A percentile compares a stretch with the other conserved stretches of the same genome.
These are phyloP conservation scores for Dillenia suffruticosa DNA, from an alignment of 164 flowering plant genomes.

Conservation along the genomic window DNA sequence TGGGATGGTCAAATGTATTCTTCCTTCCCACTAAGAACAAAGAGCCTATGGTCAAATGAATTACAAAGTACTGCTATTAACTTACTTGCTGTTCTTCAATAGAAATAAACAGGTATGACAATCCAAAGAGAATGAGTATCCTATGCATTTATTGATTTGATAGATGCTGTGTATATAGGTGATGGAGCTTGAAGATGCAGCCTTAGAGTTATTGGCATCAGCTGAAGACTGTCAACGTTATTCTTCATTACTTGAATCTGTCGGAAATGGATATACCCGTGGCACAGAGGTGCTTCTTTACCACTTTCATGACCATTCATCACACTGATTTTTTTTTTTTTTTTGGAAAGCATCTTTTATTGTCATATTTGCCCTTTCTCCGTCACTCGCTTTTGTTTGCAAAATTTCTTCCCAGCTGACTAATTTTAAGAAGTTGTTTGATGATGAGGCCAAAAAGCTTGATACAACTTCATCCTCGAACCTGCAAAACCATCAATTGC, in stretches of 20 bases:
- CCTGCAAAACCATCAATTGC: slow-evolving; percentile 37
- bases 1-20: too few relatives aligned
- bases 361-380: background rate
- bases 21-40: too few relatives aligned
- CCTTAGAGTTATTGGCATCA: slow-evolving; percentile 45
- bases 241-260: slow-evolving; percentile 49
- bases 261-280: slow-evolving; percentile 48
- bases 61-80: background rate
- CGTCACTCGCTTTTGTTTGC: background rate
- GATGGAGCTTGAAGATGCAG: slow-evolving; percentile 61
- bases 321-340: background rate
- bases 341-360: background rate
- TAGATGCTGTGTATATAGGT: slow-evolving; percentile 38
- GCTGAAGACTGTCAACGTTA: slow-evolving; percentile 43
- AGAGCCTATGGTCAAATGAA: too few relatives aligned
- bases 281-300: slow-evolving; percentile 36
- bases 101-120: background rate
- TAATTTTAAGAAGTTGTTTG: slow-evolving; percentile 67
- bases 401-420: slow-evolving; percentile 39
- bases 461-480: slow-evolving; percentile 34
- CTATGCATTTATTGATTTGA: background rate
- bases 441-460: slow-evolving; percentile 40
- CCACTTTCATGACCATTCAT: background rate
- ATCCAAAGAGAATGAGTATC: background rate
- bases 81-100: background rate